phyloP scores from a whole-genome alignment of 208 protist species.

The Acanthamoeba healyi region DNA sequence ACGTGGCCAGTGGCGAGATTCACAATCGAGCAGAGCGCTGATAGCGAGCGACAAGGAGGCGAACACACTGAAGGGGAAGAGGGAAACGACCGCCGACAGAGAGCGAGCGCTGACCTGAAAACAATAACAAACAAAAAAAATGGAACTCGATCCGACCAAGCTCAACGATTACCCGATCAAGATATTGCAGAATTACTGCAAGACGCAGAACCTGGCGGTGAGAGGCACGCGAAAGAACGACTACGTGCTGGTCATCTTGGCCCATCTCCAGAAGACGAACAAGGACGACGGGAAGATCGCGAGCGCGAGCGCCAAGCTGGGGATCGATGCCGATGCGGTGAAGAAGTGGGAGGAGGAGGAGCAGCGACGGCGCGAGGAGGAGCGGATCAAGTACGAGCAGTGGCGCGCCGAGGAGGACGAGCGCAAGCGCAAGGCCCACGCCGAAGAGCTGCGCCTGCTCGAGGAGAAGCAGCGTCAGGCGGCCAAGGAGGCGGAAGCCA shows the following conservation, averaged over 20 bases:
- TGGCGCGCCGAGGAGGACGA: slow-evolving; percentile 26
- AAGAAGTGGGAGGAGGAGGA: slow-evolving; percentile 10
- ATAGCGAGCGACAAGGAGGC: no score
- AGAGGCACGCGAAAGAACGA: slow-evolving; percentile 10
- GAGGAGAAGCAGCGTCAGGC: slow-evolving; percentile 12
- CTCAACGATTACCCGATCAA: slow-evolving; percentile 41
- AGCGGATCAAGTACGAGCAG: slow-evolving; percentile 33
- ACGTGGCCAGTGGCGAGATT: no score
- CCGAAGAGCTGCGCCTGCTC: neutral
- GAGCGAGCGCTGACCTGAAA: no score
- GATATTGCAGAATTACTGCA: slow-evolving; percentile 41
- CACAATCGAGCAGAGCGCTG: no score
- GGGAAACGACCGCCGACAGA: no score
- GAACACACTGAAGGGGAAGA: no score
- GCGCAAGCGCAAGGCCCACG: slow-evolving; percentile 42
- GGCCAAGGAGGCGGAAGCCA: slow-evolving; percentile 11
- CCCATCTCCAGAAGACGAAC: slow-evolving; percentile 39
- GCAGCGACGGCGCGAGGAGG: slow-evolving; percentile 19
- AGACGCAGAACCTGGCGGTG: slow-evolving; percentile 28
- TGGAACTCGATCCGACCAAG: slow-evolving; percentile 19
- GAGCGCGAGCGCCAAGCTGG: neutral
- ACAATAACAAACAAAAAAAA: neutral
- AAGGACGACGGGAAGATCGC: neutral
- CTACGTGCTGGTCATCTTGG: slow-evolving; percentile 36
- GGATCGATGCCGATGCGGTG: slow-evolving; percentile 1